Conservation (phyloP, 805 yeast genomes). For the Lachancea sp. region DNA sequence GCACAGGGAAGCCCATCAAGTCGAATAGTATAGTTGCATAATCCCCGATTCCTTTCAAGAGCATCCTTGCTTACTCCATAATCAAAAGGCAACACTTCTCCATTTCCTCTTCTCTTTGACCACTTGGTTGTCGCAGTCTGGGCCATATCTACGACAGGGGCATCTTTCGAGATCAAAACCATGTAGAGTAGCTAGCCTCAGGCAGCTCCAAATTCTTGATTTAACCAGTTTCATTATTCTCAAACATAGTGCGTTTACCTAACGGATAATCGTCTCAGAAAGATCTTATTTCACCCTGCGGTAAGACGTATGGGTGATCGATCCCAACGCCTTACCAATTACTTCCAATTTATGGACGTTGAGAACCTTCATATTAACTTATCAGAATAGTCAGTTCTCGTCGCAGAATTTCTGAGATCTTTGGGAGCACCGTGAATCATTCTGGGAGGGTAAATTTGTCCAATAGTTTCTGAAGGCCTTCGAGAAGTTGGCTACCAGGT, state of each 20-base stretch:
- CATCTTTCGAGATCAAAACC: slow-evolving; percentile 70
- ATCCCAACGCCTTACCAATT: slow-evolving; percentile 56
- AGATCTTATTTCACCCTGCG: slow-evolving; percentile 66
- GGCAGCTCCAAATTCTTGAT: slow-evolving; percentile 43
- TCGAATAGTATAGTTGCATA: slow-evolving; percentile 83
- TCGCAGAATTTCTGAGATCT: slow-evolving; percentile 50
- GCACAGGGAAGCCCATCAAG: slow-evolving; percentile 74
- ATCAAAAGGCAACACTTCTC: slow-evolving; percentile 66
- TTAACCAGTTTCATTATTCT: slow-evolving; percentile 39
- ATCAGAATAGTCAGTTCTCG: slow-evolving; percentile 76
- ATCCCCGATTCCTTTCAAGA: slow-evolving; percentile 68
- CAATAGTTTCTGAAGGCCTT: slow-evolving; percentile 29
- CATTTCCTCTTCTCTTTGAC: slow-evolving; percentile 63
- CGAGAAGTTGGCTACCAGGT: slow-evolving; percentile 20
- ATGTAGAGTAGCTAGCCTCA: slow-evolving; percentile 64
- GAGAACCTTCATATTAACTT: slow-evolving; percentile 62
- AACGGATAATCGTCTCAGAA: slow-evolving; percentile 54
- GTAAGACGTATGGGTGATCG: slow-evolving; percentile 62
- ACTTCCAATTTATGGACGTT: slow-evolving; percentile 87
- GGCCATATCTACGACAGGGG: slow-evolving; percentile 78
- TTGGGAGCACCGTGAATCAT: slow-evolving; percentile 45
- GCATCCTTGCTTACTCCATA: slow-evolving; percentile 77
- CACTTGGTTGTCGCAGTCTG: slow-evolving; percentile 61
- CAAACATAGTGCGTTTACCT: slow-evolving; percentile 65
- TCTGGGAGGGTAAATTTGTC: slow-evolving; percentile 31